Percentiles rank a stretch among this genome's conserved stretches.
Conservation (phyloP, 192 early-diverging fungal genomes). For the Coemansia sp. region DNA sequence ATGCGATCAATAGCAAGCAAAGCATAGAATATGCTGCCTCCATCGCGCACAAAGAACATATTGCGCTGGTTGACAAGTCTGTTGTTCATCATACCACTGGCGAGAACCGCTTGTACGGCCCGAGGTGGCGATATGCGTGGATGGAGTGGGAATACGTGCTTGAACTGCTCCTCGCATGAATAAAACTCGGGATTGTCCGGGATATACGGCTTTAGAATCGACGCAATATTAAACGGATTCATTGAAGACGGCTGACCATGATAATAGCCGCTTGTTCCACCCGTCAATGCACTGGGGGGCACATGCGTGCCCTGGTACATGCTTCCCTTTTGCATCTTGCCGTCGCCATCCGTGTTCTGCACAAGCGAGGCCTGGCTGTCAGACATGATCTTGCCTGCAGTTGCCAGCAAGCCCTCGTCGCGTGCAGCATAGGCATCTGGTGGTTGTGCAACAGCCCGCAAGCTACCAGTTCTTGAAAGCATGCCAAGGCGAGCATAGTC, state of each 20-base stretch:
- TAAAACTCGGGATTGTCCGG: conserved; percentile 37
- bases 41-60: conserved; percentile 56
- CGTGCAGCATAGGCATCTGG: conserved; percentile 21
- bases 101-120: conserved; percentile 39
- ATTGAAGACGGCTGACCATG: conserved; percentile 1
- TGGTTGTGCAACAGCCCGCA: conserved; percentile 12
- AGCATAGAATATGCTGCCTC: conserved; percentile 42
- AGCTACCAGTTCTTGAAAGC: neutral
- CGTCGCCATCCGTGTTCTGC: conserved; percentile 1
- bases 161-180: conserved; percentile 44
- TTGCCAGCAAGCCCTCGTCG: conserved; percentile 6
- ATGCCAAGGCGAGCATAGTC: conserved; percentile 10
- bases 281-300: neutral
- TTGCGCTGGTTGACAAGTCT: conserved; percentile 41
- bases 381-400: neutral
- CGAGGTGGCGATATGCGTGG: conserved; percentile 29
- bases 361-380: neutral
- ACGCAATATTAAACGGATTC: conserved; percentile 39
- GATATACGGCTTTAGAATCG: conserved; percentile 33
- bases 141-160: conserved; percentile 39
- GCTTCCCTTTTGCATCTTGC: neutral
- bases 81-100: conserved; percentile 51
- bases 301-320: neutral
- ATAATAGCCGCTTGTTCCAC: neutral
- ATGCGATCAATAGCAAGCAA: conserved; percentile 30